Evolutionary conservation across 1,284 basidiomycete genomes (phyloP).

Genomic region (Moesziomyces sp.): DNA sequence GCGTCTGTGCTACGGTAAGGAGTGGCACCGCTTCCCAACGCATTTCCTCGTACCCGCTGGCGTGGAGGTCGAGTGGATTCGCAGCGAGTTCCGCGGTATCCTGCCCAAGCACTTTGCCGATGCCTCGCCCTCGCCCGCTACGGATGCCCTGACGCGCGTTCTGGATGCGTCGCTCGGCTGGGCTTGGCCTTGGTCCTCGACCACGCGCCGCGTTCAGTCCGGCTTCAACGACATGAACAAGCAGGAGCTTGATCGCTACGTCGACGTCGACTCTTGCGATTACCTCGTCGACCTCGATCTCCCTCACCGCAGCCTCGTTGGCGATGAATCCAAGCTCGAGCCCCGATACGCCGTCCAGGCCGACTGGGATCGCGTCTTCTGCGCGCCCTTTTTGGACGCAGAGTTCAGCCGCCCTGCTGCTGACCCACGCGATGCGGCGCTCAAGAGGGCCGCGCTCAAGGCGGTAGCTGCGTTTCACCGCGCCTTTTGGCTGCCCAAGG

Average conservation of each 20-base stretch:
- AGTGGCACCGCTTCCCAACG: conserved; percentile 95
- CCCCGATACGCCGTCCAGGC: conserved; percentile 38
- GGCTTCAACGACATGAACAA: conserved; percentile 89
- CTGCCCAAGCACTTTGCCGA: conserved; percentile 81
- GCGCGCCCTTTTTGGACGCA: conserved; percentile 59
- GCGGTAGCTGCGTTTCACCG: conserved; percentile 44
- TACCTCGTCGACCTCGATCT: conserved; percentile 61
- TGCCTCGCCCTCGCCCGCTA: conserved; percentile 6
- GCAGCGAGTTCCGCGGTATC: conserved; percentile 88
- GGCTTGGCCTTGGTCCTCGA: conserved; percentile 64
- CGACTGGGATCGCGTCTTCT: conserved; percentile 52
- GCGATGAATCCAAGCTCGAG: conserved; percentile 32
- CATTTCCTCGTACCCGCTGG: conserved; percentile 88
- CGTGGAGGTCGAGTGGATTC: conserved; percentile 84
- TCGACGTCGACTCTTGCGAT: conserved; percentile 69
- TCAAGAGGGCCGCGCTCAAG: conserved; percentile 5
- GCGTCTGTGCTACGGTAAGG: conserved; percentile 84
- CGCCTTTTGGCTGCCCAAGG: conserved; percentile 55
- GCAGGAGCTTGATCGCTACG: conserved; percentile 83
- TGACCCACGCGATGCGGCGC: conserved; percentile 6
- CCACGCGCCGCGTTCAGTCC: conserved; percentile 75
- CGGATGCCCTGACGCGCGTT: not conserved
- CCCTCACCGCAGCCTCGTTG: conserved; percentile 34
- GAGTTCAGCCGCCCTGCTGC: conserved; percentile 40
- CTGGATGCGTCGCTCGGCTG: conserved; percentile 70